Percentiles rank a stretch among this genome's conserved stretches.
These are phyloP conservation scores for Bipolaris victoriae DNA, from an alignment of 2,329 filamentous ascomycete genomes.

Conservation along the genomic window DNA sequence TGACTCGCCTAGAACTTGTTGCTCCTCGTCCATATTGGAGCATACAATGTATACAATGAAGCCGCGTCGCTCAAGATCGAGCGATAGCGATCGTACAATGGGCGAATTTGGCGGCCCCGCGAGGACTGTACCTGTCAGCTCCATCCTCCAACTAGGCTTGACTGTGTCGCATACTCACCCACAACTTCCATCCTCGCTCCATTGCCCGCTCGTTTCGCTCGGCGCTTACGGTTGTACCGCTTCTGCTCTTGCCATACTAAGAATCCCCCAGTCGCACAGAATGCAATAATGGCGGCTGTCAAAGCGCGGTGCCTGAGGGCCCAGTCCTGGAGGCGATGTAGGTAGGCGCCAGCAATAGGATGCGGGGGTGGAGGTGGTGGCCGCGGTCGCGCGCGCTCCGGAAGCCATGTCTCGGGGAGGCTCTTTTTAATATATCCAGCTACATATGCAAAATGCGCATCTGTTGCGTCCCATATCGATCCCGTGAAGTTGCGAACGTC, in stretches of 20 bases:
- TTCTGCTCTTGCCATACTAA: conserved; percentile 68
- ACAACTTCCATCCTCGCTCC: conserved; percentile 87
- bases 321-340: conserved; percentile 72
- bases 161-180: conserved; percentile 41
- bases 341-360: conserved; percentile 52
- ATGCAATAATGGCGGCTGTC: conserved; percentile 72
- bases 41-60: conserved; percentile 94
- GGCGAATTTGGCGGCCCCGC: conserved; percentile 87
- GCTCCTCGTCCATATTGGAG: conserved; percentile 82
- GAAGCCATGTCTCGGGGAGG: conserved; percentile 73
- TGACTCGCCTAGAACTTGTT: conserved; percentile 75
- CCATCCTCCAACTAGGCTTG: background rate
- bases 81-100: conserved; percentile 78
- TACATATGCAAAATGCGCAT: conserved; percentile 78
- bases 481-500: conserved; percentile 74
- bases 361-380: conserved; percentile 55
- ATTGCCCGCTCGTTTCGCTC: conserved; percentile 78
- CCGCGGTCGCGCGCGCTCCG: conserved; percentile 68
- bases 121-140: conserved; percentile 64
- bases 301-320: conserved; percentile 73
- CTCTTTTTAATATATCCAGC: conserved; percentile 73
- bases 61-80: conserved; percentile 87
- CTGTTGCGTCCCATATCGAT: conserved; percentile 78
- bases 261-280: conserved; percentile 68
- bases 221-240: conserved; percentile 65